Evolutionary conservation across 1,139 yeast genomes (phyloP).

Genomic region (Petasospora rhodanensis): DNA sequence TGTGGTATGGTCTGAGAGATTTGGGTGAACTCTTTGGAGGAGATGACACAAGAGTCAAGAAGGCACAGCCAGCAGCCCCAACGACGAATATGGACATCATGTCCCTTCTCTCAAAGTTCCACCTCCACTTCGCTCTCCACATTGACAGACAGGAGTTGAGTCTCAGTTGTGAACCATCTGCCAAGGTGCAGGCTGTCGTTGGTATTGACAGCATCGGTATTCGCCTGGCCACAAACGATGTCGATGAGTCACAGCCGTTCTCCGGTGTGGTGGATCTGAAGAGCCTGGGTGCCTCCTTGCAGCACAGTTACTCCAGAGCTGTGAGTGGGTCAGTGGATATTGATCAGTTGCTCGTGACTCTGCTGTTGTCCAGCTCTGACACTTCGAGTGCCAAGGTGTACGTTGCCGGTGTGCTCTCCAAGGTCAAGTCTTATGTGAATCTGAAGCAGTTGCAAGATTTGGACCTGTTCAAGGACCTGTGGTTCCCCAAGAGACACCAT

Average conservation of each 20-base stretch:
- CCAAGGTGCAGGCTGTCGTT: conserved; percentile 84
- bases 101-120: conserved; percentile 45
- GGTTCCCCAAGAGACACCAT: conserved; percentile 48
- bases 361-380: conserved; percentile 36
- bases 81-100: conserved; percentile 30
- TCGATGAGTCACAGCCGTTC: conserved; percentile 37
- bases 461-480: conserved; percentile 76
- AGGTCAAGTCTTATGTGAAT: conserved; percentile 62
- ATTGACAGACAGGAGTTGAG: conserved; percentile 71
- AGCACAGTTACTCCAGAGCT: conserved; percentile 87
- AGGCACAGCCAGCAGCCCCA: neutral
- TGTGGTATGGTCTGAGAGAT: conserved; percentile 40
- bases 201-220: conserved; percentile 63
- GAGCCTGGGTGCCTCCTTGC: conserved; percentile 64
- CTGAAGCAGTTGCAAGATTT: conserved; percentile 85
- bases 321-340: conserved; percentile 70
- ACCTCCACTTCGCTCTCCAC: conserved; percentile 58
- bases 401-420: conserved; percentile 52
- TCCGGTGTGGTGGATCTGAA: conserved; percentile 44
- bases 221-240: conserved; percentile 51
- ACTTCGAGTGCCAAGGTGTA: conserved; percentile 35
- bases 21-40: conserved; percentile 59
- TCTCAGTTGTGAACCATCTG: conserved; percentile 88
- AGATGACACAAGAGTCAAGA: conserved; percentile 79
- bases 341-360: conserved; percentile 42